A percentile compares a stretch with the other conserved stretches of the same genome.
phyloP scores from a whole-genome alignment of 495 filamentous ascomycete genomes.

The Talaromyces wortmannii region DNA sequence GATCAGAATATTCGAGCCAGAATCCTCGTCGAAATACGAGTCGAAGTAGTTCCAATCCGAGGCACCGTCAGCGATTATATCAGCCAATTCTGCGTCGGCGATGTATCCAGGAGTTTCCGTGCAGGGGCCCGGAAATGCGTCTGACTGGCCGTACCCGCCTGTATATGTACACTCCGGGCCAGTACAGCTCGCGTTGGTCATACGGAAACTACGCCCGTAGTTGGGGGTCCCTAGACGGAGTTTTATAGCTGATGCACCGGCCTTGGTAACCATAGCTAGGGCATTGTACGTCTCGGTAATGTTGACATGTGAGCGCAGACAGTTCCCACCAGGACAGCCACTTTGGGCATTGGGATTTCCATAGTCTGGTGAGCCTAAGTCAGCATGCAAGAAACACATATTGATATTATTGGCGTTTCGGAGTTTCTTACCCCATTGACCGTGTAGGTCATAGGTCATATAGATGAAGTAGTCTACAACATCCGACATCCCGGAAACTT shows the following conservation, averaged over 20 bases:
- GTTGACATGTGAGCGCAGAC: conserved; percentile 30
- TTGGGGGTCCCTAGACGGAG: conserved; percentile 28
- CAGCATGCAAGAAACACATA: no score
- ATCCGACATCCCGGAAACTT: conserved; percentile 1
- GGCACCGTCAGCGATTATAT: background rate
- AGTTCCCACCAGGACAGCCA: conserved; percentile 29
- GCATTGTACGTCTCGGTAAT: conserved; percentile 30
- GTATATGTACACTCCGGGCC: background rate
- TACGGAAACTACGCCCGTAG: conserved; percentile 33
- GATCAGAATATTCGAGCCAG: background rate
- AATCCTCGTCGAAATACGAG: no score
- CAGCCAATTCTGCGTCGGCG: background rate
- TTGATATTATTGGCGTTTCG: no score
- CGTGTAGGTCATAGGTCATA: conserved; percentile 17
- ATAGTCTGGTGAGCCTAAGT: conserved; percentile 23
- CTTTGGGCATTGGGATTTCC: conserved; percentile 7
- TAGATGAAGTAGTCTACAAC: conserved; percentile 13
- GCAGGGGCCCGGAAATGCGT: background rate
- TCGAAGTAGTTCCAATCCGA: no score
- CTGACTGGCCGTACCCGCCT: background rate
- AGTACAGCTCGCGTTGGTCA: conserved; percentile 6
- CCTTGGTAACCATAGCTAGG: conserved; percentile 43
- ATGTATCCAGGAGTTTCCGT: background rate
- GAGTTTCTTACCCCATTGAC: no score
- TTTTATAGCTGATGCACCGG: conserved; percentile 31